Percentiles rank a stretch among this genome's conserved stretches.
Conservation (phyloP, 164 flowering plant genomes). For the Stephania japonica region DNA sequence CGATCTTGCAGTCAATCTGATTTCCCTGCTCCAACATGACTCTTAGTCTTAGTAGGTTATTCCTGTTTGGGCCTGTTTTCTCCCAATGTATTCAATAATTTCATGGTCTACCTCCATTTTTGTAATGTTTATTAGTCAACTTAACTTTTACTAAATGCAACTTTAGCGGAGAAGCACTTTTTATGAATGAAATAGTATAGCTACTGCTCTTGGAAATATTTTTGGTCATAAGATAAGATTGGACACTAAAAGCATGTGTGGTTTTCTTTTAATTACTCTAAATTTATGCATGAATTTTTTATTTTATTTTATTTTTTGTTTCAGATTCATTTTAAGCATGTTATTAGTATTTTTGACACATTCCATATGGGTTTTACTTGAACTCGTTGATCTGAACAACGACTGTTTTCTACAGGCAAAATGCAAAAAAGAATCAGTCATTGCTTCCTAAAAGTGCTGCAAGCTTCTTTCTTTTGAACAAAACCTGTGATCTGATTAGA, state of each 20-base stretch:
- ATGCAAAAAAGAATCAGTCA: slow-evolving; percentile 53
- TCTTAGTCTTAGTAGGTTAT: background rate
- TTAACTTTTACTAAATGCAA: background rate
- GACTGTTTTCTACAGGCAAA: slow-evolving; percentile 50
- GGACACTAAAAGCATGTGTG: background rate
- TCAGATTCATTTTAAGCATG: background rate
- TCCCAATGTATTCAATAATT: background rate
- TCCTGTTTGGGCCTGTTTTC: background rate
- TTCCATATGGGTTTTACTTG: background rate
- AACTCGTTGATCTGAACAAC: background rate
- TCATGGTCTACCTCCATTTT: background rate
- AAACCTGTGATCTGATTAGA: slow-evolving; percentile 82
- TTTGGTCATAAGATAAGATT: background rate
- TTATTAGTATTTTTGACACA: background rate
- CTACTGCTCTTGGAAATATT: background rate
- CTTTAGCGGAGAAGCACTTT: background rate
- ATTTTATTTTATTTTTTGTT: background rate
- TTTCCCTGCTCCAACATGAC: background rate
- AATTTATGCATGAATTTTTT: background rate
- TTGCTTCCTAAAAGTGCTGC: slow-evolving; percentile 26
- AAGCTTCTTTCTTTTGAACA: slow-evolving; percentile 61
- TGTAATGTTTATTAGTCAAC: background rate
- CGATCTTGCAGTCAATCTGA: too few relatives aligned
- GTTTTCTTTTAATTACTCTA: background rate
- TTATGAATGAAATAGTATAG: background rate